Conservation (phyloP, 306 rosid species). For the Casuarina equisetifolia region DNA sequence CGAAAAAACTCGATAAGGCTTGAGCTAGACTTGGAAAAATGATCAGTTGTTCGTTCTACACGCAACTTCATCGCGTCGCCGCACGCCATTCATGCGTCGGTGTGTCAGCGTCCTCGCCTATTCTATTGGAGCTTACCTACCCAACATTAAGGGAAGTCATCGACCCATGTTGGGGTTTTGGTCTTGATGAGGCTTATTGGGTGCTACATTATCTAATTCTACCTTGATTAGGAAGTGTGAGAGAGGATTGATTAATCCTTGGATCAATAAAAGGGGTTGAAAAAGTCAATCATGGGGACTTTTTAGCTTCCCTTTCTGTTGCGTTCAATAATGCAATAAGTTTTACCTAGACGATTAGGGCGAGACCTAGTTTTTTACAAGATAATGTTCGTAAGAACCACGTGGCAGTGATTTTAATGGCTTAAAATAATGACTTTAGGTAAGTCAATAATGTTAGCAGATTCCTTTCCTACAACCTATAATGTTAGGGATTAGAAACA, state of each 20-base stretch:
- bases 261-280: neutral
- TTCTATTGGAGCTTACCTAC: neutral
- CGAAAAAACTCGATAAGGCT: too few relatives aligned
- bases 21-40: too few relatives aligned
- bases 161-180: too few relatives aligned
- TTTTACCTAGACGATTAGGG: neutral
- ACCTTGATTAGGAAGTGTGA: too few relatives aligned
- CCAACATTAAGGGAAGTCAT: neutral
- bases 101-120: too few relatives aligned
- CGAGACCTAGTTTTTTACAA: neutral
- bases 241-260: too few relatives aligned
- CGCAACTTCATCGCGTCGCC: constrained; percentile 54
- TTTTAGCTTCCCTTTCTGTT: neutral
- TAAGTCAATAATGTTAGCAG: neutral
- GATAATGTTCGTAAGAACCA: neutral
- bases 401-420: neutral
- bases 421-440: neutral
- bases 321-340: neutral
- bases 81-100: constrained; percentile 21
- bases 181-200: too few relatives aligned
- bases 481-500: too few relatives aligned
- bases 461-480: neutral
- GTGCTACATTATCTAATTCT: neutral
- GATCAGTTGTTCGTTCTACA: constrained; percentile 2
- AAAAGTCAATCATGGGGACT: neutral